Base-by-base conservation (phyloP, 2,329 filamentous ascomycete species). In the Xylariaceae sp. region DNA sequence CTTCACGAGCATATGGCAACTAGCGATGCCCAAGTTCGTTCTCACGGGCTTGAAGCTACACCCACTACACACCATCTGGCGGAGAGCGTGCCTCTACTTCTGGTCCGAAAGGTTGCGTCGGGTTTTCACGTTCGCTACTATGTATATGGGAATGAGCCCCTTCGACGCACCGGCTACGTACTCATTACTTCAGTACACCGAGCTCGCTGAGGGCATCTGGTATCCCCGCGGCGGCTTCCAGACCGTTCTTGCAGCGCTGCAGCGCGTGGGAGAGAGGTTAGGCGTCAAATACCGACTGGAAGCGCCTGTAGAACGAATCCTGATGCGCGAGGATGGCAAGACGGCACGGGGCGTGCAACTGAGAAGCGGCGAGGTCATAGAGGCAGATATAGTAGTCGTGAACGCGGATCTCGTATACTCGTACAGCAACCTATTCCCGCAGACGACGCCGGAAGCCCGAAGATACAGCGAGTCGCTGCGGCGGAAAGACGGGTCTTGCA, bases 121-220 rank as follows among this genome's bases (percentile, higher is more conserved):
- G 22, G 86, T 87, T 0, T 90, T 90, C 60, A 89, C 87, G 0
- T 90, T 90, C 69, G 86, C 82, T 19, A 89, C 84, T 62, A 91
- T 90, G 87, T 90, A 91, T 65, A 87, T 90, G 83, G 87, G 87
- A 0, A 90, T 90, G 87, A 84, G 78, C 51, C 87, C 87, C 0
- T 90, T 87, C 65, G 85, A 88, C 65, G 86, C 87, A 0, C 87
- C 87, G 0, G 86, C 83, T 3, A 89, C 87, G 1, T 90, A 90
- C 70, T 85, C 80, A 46, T 68, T 90, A 55, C 72, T 90, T 48
- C 87, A 89, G 69, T 90, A 89, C 67, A 87, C 87, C 0, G 87
- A 90, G 71, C 71, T 89, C 30, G 83, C 84, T 0, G 85, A 91
- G 71, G 87, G 87, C 0, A 88, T 91, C 41, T 87, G 86, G 83